Evolutionary conservation across 2,329 filamentous ascomycete species (phyloP).

Genomic region (Talaromyces sp.): DNA sequence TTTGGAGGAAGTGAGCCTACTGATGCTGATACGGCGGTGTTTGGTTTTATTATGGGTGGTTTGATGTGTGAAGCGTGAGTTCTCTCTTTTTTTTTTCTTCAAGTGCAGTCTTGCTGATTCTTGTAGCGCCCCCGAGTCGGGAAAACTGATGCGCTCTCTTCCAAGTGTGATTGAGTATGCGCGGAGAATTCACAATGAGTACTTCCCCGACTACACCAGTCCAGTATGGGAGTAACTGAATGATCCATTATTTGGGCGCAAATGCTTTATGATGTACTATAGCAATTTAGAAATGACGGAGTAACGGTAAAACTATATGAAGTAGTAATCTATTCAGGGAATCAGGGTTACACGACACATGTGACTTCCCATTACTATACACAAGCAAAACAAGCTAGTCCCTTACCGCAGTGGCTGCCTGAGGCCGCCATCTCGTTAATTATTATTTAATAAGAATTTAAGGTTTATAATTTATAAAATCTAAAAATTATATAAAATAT

Average conservation of each 20-base stretch:
- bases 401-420: no score
- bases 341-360: background rate
- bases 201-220: conserved; percentile 54
- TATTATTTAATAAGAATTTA: no score
- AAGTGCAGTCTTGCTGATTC: background rate
- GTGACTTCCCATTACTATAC: background rate
- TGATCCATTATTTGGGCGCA: background rate
- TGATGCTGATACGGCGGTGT: conserved; percentile 54
- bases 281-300: background rate
- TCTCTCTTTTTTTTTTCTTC: background rate
- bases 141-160: conserved; percentile 35
- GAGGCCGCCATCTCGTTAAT: no score
- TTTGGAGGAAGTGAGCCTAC: conserved; percentile 50
- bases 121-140: conserved; percentile 45
- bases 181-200: conserved; percentile 48
- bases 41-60: conserved; percentile 52
- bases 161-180: conserved; percentile 53
- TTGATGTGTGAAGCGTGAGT: conserved; percentile 53
- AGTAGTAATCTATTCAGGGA: no score
- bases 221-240: conserved; percentile 3
- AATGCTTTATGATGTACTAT: background rate
- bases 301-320: no score
- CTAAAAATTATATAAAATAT: no score
- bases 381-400: no score
- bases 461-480: no score